Evolutionary conservation across 2,329 filamentous ascomycete species (phyloP), one percentile per base, ranked within the genome.

Genomic region (Colletotrichum horii): DNA sequence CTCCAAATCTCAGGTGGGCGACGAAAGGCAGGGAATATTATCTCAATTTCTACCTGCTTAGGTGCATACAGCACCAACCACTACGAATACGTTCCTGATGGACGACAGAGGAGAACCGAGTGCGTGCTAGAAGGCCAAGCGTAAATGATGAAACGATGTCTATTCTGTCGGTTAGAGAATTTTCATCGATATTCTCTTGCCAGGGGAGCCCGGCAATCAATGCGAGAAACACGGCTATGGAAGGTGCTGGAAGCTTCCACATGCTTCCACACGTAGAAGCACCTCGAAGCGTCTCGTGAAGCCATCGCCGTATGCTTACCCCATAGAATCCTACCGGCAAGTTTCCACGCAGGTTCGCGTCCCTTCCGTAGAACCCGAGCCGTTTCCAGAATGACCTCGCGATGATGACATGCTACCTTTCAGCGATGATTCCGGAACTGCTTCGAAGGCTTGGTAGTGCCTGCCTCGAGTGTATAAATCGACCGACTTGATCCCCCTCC

Each of bases 211-310:
- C 30, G 11, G 30, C 30, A 12, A 3, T 22, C 14, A 7, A 14
- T 22, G 28, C 12, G 11, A 32, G 26, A 12, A 30, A 2, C 26
- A 28, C 15, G 7, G 48, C 34, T 66, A 74, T 80, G 69, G 82
- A 83, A 83, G 69, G n/a, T 83, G 81, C 80, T 71, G 66, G 79
- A 66, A 69, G 43, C 48, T 81, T 83, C 83, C 66, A 78, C 58
- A 43, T 70, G 60, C 69, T 76, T 79, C 81, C 48, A 48, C 8
- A n/a, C 58, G 43, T 77, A 69, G 79, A 74, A 79, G 71, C 36
- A 78, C 68, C 78, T 55, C 38, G 76, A 72, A 72, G 24, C 60
- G 28, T 67, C 43, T 22, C 43, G 15, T 70, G 72, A 75, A 71
- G 73, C 67, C 74, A 70, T 72, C 66, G 22, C 58, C 52, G 64